Base-by-base conservation (phyloP, 169 alveolate species). In the Plasmodium ovale region DNA sequence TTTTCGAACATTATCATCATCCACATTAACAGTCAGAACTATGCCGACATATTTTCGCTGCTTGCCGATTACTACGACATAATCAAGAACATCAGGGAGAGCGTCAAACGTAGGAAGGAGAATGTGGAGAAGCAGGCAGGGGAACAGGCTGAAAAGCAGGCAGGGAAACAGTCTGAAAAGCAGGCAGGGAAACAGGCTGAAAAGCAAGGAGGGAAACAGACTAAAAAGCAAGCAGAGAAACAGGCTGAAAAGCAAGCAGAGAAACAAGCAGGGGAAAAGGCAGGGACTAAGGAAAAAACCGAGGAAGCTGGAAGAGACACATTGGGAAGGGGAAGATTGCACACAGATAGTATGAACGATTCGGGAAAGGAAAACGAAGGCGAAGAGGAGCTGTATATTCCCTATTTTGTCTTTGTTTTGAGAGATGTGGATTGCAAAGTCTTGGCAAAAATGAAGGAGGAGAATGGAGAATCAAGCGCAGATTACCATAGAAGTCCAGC, bases 1-100 rank as follows among this genome's bases (percentile, higher is more conserved):
- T 67, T 74, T 31, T 74, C 88, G 1, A 74, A 74, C 27, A 74
- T 74, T 7, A 33, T 74, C n/a, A 74, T 74, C 14, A 25, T 74
- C 27, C 88, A 74, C 37, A 74, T 74, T 2, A 42, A 62, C 35
- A 74, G 51, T 2, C 42, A 74, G 53, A 74, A 60, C 33, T 74
- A 25, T 16, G 37, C 53, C 16, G 72, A 74, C 19, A 53, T 67
- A 14, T 74, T 74, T 53, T 49, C 21, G 10, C 7, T 74, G 23
- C 29, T 74, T 3, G 58, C 88, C 14, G 64, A 59, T 5, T 74
- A 74, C 35, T 74, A 74, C 53, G 88, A 74, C 14, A 64, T 74
- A 33, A 53, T 74, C 19, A 59, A 64, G 33, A 64, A 35, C 6
- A 74, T 74, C 25, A 27, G 53, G n/a, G 73, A 74, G 39, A 49